phyloP scores from a whole-genome alignment of 139 green algal species.

The Edaphochlamys debaryana region DNA sequence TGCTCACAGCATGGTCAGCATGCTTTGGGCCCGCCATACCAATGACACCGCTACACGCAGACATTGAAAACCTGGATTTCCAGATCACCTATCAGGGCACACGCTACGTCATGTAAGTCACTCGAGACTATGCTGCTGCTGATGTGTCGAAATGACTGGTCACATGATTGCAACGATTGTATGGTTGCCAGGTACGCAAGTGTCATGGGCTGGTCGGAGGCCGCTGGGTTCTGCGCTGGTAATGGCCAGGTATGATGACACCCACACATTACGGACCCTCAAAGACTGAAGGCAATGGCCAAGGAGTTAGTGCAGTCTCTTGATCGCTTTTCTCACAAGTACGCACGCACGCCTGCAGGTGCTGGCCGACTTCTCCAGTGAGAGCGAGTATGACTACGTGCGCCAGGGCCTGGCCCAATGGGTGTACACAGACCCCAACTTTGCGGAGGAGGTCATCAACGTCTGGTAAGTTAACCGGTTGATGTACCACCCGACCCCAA shows the following conservation, averaged over 20 bases:
- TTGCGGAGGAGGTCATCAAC: background rate
- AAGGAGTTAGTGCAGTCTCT: too few species aligned
- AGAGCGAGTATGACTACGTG: background rate
- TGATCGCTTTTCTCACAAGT: too few species aligned
- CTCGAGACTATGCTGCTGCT: too few species aligned
- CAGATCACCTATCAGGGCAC: background rate
- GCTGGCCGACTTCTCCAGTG: background rate
- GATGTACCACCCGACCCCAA: too few species aligned
- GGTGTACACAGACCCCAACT: background rate
- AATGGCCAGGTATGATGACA: background rate
- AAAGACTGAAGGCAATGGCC: too few species aligned
- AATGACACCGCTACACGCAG: too few species aligned
- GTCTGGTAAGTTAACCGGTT: background rate
- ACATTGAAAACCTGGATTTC: background rate
- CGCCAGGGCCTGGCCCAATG: background rate
- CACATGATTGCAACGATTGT: too few species aligned
- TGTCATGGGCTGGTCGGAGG: background rate
- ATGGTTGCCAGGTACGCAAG: background rate
- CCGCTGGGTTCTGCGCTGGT: background rate
- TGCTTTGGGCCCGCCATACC: too few species aligned
- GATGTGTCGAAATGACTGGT: too few species aligned
- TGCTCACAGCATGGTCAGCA: too few species aligned
- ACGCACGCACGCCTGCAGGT: background rate
- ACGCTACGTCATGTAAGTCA: background rate
- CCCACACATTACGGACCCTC: too few species aligned